phyloP scores from a whole-genome alignment of 2,329 filamentous ascomycete species.

The Didymella arachidicola region DNA sequence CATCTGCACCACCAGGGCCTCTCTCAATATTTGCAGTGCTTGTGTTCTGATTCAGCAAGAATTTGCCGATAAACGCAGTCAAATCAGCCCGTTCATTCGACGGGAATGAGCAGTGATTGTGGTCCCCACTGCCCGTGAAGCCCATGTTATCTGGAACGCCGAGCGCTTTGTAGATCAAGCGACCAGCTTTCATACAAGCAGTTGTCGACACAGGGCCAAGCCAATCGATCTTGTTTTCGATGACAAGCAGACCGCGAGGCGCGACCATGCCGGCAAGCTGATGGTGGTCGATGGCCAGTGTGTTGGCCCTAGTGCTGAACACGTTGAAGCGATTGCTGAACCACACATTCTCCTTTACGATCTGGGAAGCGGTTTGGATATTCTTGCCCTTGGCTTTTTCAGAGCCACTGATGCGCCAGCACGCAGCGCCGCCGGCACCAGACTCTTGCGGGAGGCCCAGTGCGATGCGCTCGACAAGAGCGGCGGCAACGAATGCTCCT shows the following conservation, averaged over 20 bases:
- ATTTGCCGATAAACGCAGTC: slow-evolving; percentile 64
- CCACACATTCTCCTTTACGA: slow-evolving; percentile 69
- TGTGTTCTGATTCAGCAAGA: slow-evolving; percentile 46
- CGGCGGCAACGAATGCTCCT: slow-evolving; percentile 68
- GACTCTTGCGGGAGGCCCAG: slow-evolving; percentile 68
- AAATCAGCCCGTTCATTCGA: slow-evolving; percentile 61
- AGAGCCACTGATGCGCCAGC: slow-evolving; percentile 61
- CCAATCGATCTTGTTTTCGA: slow-evolving; percentile 68
- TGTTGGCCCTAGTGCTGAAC: slow-evolving; percentile 57
- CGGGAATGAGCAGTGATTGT: slow-evolving; percentile 66
- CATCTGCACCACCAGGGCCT: slow-evolving; percentile 41
- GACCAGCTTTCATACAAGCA: slow-evolving; percentile 65
- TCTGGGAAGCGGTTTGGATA: slow-evolving; percentile 67
- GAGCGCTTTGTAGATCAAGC: slow-evolving; percentile 62
- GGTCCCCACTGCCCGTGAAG: slow-evolving; percentile 63
- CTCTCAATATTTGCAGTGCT: slow-evolving; percentile 48
- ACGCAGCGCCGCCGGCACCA: slow-evolving; percentile 67
- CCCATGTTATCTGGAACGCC: slow-evolving; percentile 65
- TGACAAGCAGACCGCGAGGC: slow-evolving; percentile 62
- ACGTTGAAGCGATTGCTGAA: slow-evolving; percentile 65
- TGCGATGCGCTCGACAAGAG: slow-evolving; percentile 65
- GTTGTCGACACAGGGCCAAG: slow-evolving; percentile 65
- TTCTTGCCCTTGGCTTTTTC: slow-evolving; percentile 63
- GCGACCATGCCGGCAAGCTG: slow-evolving; percentile 64
- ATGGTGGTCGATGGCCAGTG: slow-evolving; percentile 66